Base-by-base conservation (phyloP, 2,329 filamentous ascomycete genomes). In the Annulohypoxylon truncatum region DNA sequence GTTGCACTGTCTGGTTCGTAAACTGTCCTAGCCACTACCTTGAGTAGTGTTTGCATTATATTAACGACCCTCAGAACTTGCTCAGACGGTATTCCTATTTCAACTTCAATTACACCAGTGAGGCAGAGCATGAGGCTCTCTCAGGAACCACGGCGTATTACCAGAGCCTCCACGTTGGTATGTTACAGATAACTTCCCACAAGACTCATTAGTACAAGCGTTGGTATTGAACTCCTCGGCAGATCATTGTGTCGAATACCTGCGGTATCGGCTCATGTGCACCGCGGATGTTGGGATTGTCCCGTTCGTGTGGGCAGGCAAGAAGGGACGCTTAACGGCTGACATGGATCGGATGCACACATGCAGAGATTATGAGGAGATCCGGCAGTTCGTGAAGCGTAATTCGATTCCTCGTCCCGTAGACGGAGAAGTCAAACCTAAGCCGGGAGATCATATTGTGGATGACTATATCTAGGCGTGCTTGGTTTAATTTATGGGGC, bases 51-150 rank as follows among this genome's bases (percentile, higher is more conserved):
- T 40, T 8, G 18, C 6, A 18, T 22, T 13, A 8, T 18, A 38
- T 22, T 50, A 18, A 55, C 31, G 4, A 12, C 18, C 20, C 24
- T 22, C 8, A 56, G 58, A 66, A 69, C 24, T 31, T 63, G n/a
- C 46, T 69, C 1, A 44, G 66, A 15, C 51, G 56, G 40, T 66
- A 69, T 53, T 62, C 61, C n/a, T 61, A 66, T 20, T 69, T 66
- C 31, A 69, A 69, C 50, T 64, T 64, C 44, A 65, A 69, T 28
- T 65, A 69, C 59, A 69, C 66, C 9, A 62, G 59, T 26, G 40
- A 56, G 46, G 22, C 55, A 38, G 47, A 58, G 47, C 24, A 56
- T 26, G 18, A 46, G 38, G 48, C 31, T 28, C 51, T 62, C 52
- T 47, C 56, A n/a, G 40, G 15, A 26, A 48, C 60, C 13, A 56